phyloP scores from a whole-genome alignment of 352 stramenopile genomes.

The Globisporangium orthogonon region DNA sequence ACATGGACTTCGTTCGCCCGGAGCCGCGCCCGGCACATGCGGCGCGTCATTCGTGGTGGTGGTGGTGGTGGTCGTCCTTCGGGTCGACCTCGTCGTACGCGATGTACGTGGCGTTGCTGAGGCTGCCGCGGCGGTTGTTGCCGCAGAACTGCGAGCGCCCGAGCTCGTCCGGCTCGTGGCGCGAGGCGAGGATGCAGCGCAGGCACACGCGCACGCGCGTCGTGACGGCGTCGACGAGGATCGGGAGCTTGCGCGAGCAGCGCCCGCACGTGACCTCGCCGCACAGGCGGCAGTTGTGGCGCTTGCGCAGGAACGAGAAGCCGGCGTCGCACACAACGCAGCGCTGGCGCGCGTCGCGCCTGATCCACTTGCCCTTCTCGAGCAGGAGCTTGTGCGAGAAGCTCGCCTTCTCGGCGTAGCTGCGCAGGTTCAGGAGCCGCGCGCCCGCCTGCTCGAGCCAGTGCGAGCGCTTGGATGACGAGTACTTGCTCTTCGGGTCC shows the following conservation, averaged over 20 bases:
- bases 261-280: conserved; percentile 60
- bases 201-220: conserved; percentile 72
- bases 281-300: conserved; percentile 71
- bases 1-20: not conserved
- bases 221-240: conserved; percentile 53
- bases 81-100: conserved; percentile 49
- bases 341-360: conserved; percentile 36
- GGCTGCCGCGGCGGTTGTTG: conserved; percentile 22
- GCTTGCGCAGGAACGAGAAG: conserved; percentile 75
- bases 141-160: conserved; percentile 23
- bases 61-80: not conserved
- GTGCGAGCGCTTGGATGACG: conserved; percentile 38
- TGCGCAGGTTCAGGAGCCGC: conserved; percentile 51
- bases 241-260: conserved; percentile 65
- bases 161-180: conserved; percentile 51
- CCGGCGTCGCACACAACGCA: conserved; percentile 59
- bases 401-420: conserved; percentile 61
- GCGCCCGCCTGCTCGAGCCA: conserved; percentile 56
- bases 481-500: conserved; percentile 76
- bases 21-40: no score
- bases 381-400: conserved; percentile 51
- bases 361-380: conserved; percentile 31
- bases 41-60: not conserved
- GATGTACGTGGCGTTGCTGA: conserved; percentile 59
- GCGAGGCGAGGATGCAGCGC: conserved; percentile 66